Percentiles rank a stretch among this genome's conserved stretches.
Evolutionary conservation across 208 protist genomes (phyloP).

Genomic region (Leishmania guyanensis): DNA sequence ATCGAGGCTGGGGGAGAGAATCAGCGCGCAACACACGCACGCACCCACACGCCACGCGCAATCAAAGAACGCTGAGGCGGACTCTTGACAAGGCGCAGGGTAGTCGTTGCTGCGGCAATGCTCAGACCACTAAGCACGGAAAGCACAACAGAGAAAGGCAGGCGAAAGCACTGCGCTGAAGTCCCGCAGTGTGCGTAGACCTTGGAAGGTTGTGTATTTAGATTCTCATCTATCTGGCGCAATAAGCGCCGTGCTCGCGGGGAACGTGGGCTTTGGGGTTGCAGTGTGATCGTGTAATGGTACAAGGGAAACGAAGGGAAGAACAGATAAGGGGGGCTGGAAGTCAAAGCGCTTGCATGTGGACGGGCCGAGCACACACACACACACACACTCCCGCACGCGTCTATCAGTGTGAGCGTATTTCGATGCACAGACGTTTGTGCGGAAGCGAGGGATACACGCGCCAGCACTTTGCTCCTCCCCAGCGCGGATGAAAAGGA

Average conservation of each 20-base stretch:
- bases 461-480: background rate
- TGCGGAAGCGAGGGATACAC: background rate
- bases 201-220: background rate
- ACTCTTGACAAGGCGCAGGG: background rate
- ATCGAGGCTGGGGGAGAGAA: background rate
- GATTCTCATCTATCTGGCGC: background rate
- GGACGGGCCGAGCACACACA: background rate
- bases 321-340: background rate
- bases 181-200: background rate
- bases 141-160: background rate
- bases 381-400: background rate
- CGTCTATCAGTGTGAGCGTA: background rate
- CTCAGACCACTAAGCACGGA: background rate
- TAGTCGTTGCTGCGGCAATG: background rate
- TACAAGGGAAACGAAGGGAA: background rate
- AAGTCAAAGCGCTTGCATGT: background rate
- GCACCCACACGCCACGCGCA: background rate
- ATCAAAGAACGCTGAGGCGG: background rate
- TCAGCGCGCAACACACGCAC: background rate
- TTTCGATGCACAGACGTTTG: background rate
- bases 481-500: background rate
- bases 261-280: background rate
- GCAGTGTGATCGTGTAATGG: background rate
- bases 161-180: background rate
- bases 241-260: background rate